Evolutionary conservation across 768 basidiomycete genomes (phyloP), one percentile per base, ranked within the genome.

Genomic region (Boletus coccyginus): DNA sequence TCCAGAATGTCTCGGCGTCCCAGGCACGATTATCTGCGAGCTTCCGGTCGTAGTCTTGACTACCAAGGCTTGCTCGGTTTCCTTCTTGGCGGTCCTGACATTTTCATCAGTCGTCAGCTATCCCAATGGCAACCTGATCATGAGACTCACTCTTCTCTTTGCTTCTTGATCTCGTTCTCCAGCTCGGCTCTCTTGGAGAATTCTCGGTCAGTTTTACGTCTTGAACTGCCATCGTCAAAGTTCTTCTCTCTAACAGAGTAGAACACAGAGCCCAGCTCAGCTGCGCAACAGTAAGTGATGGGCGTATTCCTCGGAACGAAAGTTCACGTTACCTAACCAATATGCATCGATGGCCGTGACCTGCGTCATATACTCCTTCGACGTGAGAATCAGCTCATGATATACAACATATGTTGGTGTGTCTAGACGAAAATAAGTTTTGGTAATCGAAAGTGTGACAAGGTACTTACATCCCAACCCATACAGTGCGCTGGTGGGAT

Each of bases 171-270:
- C 74, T 95, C 89, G 27, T 86, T 87, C 75, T 98, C 94, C 13
- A 97, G 74, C 71, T 98, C 94, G 1, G 94, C 92, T 67, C 82
- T 85, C 73, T 86, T 92, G 29, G 90, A 92, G 73, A 98, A 97
- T 70, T 98, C 95, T 45, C 88, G 82, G 68, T 95, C 92, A 13
- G 90, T 85, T 57, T 84, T 83, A 11, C 87, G 81, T 48, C 89
- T 79, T 55, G 82, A 84, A 17, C 92, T 88, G 39, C 88, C 78
- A 56, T 91, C 94, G 66, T 97, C 94, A 67, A 98, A 98, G 77
- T 92, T 92, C 80, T 97, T 97, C 75, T 98, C 95, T 69, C 94
- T 90, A 50, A 97, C 95, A 27, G 94, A 95, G 77, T 93, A 98
- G 80, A 97, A 98, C 17, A 97, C 94, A 51, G 92, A 91, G 59